Base-by-base conservation (phyloP, 164 flowering plant species). In the Nelumbo lutea region DNA sequence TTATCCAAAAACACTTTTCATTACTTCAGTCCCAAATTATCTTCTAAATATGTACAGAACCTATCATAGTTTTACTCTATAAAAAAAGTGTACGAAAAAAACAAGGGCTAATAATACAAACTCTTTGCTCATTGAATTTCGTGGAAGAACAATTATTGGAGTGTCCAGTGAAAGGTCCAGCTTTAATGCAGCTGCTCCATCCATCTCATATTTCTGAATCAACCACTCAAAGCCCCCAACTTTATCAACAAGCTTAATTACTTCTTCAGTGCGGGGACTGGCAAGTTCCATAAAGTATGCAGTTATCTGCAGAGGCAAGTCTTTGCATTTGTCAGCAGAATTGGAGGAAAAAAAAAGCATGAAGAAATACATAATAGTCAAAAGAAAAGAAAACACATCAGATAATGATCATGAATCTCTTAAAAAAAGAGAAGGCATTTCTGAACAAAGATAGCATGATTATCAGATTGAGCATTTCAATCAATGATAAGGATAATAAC, bases 181-280 rank as follows among this genome's bases (percentile, higher is more conserved):
- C 84, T 90, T 93, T 48, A 96, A 44, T 13, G 98, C 95, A 64
- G 91, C 68, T 52, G 96, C 86, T 59, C 99, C 99, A 77, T 96
- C 99, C 69, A 96, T 89, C 83, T 96, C 99, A 81, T 84, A 87
- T 74, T 93, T 92, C 76, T 88, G 85, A 83, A 96, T 93, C 76
- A 93, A 78, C 98, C 98, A 87, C 80, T 96, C 99, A 76, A 93
- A 85, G n/a, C 79, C 97, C 41, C 98, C 98, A 75, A 93, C 98
- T 83, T 87, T 96, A 72, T 96, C 99, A 73, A 90, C 99, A 84
- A 90, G 85, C 71, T 87, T 85, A 64, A 96, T 88, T 64, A 86
- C 99, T 83, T 93, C 99, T 77, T 96, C 99, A 27, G 95, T 82
- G 68, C 83, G 86, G 61, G 98, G 98, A 9, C 93, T 83, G 2